Evolutionary conservation across 176 grass and related monocot species (phyloP), one percentile per base, ranked within the genome.

Genomic region (Cymbopogon citratus): DNA sequence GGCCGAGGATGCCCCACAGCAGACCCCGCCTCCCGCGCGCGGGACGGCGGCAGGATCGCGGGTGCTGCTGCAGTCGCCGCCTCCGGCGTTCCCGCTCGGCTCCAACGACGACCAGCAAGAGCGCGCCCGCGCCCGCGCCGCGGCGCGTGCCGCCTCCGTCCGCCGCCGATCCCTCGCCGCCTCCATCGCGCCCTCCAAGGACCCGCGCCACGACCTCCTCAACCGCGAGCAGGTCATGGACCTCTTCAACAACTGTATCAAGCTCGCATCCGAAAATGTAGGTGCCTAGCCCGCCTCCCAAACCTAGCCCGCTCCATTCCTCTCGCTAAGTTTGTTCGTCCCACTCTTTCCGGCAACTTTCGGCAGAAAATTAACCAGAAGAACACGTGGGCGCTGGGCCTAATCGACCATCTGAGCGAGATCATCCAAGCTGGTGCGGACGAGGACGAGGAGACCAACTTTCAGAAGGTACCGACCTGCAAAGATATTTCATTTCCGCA

Each of bases 361-460:
- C 25, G 66, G 76, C 89, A 98, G 96, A 98, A 98, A 80, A 95
- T 98, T 28, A 98, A 95, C 83, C 92, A 98, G 73, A 98, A 95
- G 85, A 98, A 98, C 61, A 98, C 96, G 33, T 98, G 96, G 96
- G 96, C 95, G 73, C 77, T 95, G 57, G 85, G 92, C 12, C 91
- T 98, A 35, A 98, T 98, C 33, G 96, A 98, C 46, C 96, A 98
- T 70, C 77, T 98, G 57, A 98, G 92, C 14, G 92, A 98, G 69
- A 91, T 98, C 23, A 90, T 98, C 56, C 73, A 85, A 67, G 96
- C 36, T 11, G 90, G 87, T 31, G 77, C 78, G 29, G 96, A 87
- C 23, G 90, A 98, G 7, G 96, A 98, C 66, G 89, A 92, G 70
- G 96, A 98, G 73, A 95, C 91, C 73, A 98, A 98, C 76, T 98